phyloP scores from a whole-genome alignment of 768 basidiomycete species.

The Termitomyces sp. region DNA sequence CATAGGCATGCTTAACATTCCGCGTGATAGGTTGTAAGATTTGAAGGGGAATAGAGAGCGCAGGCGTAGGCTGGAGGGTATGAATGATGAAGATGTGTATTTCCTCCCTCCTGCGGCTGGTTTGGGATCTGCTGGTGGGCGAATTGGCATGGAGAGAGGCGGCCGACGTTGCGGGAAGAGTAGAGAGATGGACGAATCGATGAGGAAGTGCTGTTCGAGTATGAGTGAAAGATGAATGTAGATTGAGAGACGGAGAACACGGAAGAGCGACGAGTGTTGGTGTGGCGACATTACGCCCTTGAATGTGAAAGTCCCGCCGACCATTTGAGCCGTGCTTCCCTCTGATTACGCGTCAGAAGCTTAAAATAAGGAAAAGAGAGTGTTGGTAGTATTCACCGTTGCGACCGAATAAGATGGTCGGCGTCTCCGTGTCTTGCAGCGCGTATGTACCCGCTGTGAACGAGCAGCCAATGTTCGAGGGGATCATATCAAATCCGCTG shows the following conservation, averaged over 20 bases:
- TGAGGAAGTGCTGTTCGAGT: neutral
- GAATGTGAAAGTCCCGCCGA: constrained; percentile 64
- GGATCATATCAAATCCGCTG: constrained; percentile 36
- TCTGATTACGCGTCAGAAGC: neutral
- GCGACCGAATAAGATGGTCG: constrained; percentile 13
- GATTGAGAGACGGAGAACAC: constrained; percentile 47
- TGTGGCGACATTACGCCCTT: constrained; percentile 38
- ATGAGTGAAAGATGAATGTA: constrained; percentile 37
- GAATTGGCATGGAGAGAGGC: constrained; percentile 23
- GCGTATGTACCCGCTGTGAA: constrained; percentile 41
- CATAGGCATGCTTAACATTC: neutral
- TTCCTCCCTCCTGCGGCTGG: constrained; percentile 16
- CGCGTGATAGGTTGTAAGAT: constrained; percentile 21
- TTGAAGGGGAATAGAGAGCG: constrained; percentile 39
- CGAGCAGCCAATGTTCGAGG: constrained; percentile 37
- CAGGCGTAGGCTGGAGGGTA: constrained; percentile 30
- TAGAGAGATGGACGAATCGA: neutral
- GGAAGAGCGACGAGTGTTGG: constrained; percentile 42
- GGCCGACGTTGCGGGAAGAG: constrained; percentile 32
- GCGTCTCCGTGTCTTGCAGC: constrained; percentile 28
- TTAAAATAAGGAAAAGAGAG: too few species aligned
- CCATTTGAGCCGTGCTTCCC: constrained; percentile 32
- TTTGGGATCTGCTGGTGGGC: neutral
- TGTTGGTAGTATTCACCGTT: neutral
- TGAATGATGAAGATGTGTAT: constrained; percentile 30